Conservation (phyloP, 768 basidiomycete genomes). For the Mycena galericulata region DNA sequence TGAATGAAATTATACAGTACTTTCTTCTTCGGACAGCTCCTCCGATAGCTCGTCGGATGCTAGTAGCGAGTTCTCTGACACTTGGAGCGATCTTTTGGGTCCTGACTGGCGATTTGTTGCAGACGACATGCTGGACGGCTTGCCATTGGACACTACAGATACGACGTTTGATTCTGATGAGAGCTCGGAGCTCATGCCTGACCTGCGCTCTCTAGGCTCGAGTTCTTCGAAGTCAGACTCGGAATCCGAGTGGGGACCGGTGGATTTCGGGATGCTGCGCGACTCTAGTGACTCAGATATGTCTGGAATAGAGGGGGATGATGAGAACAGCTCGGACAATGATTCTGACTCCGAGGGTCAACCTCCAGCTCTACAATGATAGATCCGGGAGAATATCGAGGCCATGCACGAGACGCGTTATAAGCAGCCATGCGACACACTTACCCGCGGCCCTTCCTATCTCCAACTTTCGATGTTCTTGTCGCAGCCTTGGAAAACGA, state of each 20-base stretch:
- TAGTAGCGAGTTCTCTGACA: not conserved
- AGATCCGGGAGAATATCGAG: not conserved
- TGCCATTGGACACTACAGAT: not conserved
- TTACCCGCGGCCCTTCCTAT: conserved; percentile 20
- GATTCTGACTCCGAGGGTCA: not conserved
- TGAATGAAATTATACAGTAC: not conserved
- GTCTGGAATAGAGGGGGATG: not conserved
- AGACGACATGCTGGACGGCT: not conserved
- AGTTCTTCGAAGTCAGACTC: not conserved
- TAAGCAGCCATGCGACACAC: conserved; percentile 9
- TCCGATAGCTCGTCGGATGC: not conserved
- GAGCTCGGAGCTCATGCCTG: not conserved
- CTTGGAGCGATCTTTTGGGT: not conserved
- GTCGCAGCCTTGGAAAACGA: conserved; percentile 38
- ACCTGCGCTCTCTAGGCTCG: not conserved
- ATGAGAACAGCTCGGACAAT: conserved; percentile 1
- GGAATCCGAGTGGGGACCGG: not conserved
- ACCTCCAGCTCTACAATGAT: not conserved
- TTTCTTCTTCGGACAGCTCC: not conserved
- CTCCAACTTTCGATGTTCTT: conserved; percentile 48
- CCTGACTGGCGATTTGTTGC: not conserved
- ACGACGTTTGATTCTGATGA: no score
- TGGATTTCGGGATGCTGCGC: conserved; percentile 14
- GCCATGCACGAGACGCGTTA: conserved; percentile 25
- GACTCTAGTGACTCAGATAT: no score